A percentile compares a stretch with the other conserved stretches of the same genome.
Conservation (phyloP, 352 stramenopile species). For the Phytopythium vexans region DNA sequence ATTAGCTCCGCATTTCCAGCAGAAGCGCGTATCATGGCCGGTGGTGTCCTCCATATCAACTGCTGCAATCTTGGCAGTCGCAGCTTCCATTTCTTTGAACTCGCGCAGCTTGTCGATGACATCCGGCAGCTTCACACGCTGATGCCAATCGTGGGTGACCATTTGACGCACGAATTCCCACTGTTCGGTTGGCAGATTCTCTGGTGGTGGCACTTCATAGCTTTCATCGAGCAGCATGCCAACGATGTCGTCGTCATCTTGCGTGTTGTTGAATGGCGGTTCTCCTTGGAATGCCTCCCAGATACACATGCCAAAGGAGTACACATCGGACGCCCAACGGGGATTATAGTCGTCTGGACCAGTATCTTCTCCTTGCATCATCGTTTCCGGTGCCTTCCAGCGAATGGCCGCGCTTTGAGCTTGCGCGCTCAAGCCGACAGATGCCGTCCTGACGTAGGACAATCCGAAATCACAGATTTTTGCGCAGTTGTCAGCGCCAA, state of each 20-base stretch:
- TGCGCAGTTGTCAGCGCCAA: conserved; percentile 17
- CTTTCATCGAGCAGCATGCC: conserved; percentile 9
- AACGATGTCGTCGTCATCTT: conserved; percentile 26
- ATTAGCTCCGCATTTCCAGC: no score
- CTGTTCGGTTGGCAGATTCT: no score
- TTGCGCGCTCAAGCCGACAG: conserved; percentile 8
- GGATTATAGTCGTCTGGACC: background rate
- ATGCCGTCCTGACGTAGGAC: conserved; percentile 10
- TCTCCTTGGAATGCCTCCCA: conserved; percentile 26
- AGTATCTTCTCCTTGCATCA: conserved; percentile 2
- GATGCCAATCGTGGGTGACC: conserved; percentile 9
- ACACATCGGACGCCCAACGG: conserved; percentile 15
- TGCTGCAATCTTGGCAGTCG: no score
- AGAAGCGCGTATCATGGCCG: no score
- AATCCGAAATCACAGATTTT: conserved; percentile 24
- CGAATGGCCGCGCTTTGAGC: conserved; percentile 8
- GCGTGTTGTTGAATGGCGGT: conserved; percentile 21
- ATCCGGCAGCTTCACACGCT: conserved; percentile 7
- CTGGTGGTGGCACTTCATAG: no score
- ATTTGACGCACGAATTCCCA: no score
- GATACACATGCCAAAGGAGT: conserved; percentile 33
- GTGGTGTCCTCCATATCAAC: no score
- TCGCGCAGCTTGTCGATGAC: conserved; percentile 7
- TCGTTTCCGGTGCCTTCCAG: conserved; percentile 21
- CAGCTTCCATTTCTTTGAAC: no score